Conservation (phyloP, 352 stramenopile genomes). For the Aphanomyces euteiches region DNA sequence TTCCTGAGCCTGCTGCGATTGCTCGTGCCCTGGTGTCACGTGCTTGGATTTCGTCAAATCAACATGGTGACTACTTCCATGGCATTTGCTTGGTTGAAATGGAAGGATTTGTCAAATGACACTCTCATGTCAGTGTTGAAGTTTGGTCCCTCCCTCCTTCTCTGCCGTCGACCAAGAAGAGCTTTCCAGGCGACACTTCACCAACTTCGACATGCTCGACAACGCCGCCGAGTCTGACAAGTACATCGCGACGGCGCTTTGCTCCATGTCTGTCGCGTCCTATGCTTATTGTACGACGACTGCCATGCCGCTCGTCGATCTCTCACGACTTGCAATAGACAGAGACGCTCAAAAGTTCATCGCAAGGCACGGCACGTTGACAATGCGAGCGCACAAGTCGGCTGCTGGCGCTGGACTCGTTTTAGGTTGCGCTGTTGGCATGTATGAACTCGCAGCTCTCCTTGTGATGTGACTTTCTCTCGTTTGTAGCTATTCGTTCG, state of each 20-base stretch:
- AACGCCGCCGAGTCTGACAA: not conserved
- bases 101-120: no score
- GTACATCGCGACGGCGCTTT: not conserved
- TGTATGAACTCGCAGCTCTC: not conserved
- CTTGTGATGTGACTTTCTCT: no score
- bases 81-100: no score
- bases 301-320: not conserved
- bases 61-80: no score
- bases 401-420: not conserved
- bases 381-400: conserved; percentile 15
- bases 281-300: conserved; percentile 4
- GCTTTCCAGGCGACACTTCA: no score
- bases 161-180: no score
- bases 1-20: no score
- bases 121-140: no score
- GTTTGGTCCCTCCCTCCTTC: no score
- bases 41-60: no score
- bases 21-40: no score
- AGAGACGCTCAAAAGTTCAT: not conserved
- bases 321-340: not conserved
- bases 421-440: not conserved
- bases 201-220: not conserved
- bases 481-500: not conserved
- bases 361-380: not conserved
- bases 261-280: not conserved